Evolutionary conservation across 768 basidiomycete species (phyloP).

Genomic region (Kwoniella sp.): DNA sequence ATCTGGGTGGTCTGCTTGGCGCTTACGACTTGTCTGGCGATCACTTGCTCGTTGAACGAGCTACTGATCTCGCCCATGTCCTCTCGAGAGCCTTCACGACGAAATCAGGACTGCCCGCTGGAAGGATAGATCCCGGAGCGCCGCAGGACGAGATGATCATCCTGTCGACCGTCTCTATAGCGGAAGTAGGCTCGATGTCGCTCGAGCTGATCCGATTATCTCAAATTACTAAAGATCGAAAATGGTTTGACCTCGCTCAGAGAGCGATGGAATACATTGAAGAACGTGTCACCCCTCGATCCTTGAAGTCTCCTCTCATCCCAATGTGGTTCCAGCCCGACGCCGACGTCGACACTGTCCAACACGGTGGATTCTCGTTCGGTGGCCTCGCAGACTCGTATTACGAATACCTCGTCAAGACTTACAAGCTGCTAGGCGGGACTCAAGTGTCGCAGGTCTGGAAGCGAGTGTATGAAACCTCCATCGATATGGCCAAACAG

Average conservation of each 20-base stretch:
- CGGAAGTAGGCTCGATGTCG: constrained; percentile 57
- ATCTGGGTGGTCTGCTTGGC: constrained; percentile 58
- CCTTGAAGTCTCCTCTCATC: constrained; percentile 43
- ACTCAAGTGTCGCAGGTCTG: constrained; percentile 49
- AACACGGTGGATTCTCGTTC: constrained; percentile 53
- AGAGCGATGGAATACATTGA: constrained; percentile 56
- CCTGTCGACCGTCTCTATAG: constrained; percentile 41
- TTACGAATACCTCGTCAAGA: constrained; percentile 59
- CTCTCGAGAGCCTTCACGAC: constrained; percentile 57
- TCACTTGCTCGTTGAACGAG: constrained; percentile 56
- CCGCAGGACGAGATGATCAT: constrained; percentile 18
- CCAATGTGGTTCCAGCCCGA: constrained; percentile 52
- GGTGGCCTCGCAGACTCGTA: constrained; percentile 57
- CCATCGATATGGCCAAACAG: constrained; percentile 53
- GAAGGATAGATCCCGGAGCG: constrained; percentile 54
- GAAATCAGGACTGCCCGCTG: constrained; percentile 51
- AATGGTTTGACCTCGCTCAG: constrained; percentile 57
- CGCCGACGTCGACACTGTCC: constrained; percentile 9
- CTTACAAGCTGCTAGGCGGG: constrained; percentile 55
- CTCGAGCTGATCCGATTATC: constrained; percentile 58
- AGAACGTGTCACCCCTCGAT: constrained; percentile 38
- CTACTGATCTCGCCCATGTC: constrained; percentile 57
- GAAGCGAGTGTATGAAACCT: constrained; percentile 53
- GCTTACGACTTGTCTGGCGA: constrained; percentile 59
- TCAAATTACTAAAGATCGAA: constrained; percentile 56